Evolutionary conservation across 225 moss, liverwort and hornwort genomes (phyloP).

Genomic region (Ulota crispa): DNA sequence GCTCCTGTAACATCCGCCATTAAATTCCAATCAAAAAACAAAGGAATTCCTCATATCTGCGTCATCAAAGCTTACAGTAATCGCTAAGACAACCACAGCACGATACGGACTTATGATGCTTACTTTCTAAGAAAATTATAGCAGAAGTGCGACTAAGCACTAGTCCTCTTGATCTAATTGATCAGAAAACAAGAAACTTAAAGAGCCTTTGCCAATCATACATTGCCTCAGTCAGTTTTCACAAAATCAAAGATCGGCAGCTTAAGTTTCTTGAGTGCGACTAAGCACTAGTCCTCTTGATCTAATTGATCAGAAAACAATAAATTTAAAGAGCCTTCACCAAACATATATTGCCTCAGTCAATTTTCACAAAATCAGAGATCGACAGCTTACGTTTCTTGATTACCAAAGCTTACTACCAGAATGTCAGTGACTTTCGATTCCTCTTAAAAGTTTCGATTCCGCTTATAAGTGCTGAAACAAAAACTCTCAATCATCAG

Average conservation of each 20-base stretch:
- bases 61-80: constrained; percentile 4
- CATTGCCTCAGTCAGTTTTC: background rate
- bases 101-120: background rate
- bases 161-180: background rate
- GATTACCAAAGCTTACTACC: background rate
- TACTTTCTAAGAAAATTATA: background rate
- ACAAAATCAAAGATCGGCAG: too few species aligned
- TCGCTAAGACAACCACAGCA: background rate
- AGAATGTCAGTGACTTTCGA: background rate
- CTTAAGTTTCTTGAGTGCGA: too few species aligned
- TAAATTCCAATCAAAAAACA: background rate
- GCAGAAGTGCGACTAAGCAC: background rate
- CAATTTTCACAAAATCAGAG: too few species aligned
- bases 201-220: background rate
- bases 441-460: background rate
- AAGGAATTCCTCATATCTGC: background rate
- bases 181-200: background rate
- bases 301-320: background rate
- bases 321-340: background rate
- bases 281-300: background rate
- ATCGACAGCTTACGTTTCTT: background rate
- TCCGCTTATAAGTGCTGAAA: background rate
- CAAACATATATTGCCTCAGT: background rate
- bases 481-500: background rate
- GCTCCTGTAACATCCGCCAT: too few species aligned